Evolutionary conservation across 2,329 filamentous ascomycete genomes (phyloP).

Genomic region (Monilinia polystroma): DNA sequence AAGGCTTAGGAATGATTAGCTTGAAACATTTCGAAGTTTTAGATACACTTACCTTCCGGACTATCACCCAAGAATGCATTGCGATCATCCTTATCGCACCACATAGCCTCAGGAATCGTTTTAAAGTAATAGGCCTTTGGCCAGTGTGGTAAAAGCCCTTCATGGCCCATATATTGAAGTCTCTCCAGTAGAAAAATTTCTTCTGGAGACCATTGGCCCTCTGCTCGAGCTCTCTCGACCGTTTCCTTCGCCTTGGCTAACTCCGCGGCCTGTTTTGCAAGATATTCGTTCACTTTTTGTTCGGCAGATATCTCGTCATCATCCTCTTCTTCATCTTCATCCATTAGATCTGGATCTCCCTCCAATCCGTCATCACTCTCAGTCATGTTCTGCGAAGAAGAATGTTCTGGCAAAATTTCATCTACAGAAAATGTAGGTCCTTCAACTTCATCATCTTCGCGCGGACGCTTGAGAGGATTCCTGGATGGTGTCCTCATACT

Average conservation of each 20-base stretch:
- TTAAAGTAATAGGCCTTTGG: constrained; percentile 37
- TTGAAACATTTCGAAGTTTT: neutral
- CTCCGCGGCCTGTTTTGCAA: constrained; percentile 35
- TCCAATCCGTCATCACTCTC: constrained; percentile 11
- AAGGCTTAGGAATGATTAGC: constrained; percentile 31
- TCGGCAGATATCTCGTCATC: constrained; percentile 27
- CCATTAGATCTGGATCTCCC: constrained; percentile 7
- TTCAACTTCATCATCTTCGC: constrained; percentile 31
- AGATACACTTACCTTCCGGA: constrained; percentile 32
- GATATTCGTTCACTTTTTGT: constrained; percentile 37
- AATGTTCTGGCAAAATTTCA: constrained; percentile 30
- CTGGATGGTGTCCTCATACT: constrained; percentile 22
- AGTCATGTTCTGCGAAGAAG: constrained; percentile 24
- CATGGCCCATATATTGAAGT: constrained; percentile 38
- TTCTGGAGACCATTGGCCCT: constrained; percentile 38
- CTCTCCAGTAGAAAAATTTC: constrained; percentile 37
- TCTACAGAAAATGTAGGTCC: constrained; percentile 21
- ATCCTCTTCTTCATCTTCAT: constrained; percentile 23
- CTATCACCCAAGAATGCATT: constrained; percentile 36
- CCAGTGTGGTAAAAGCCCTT: constrained; percentile 34
- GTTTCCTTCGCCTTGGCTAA: constrained; percentile 31
- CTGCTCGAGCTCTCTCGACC: constrained; percentile 32
- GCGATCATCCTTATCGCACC: constrained; percentile 27
- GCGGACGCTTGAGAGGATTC: constrained; percentile 35
- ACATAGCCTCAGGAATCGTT: constrained; percentile 37